phyloP scores from a whole-genome alignment of 1,284 basidiomycete genomes.

The Pseudozyma sp. region DNA sequence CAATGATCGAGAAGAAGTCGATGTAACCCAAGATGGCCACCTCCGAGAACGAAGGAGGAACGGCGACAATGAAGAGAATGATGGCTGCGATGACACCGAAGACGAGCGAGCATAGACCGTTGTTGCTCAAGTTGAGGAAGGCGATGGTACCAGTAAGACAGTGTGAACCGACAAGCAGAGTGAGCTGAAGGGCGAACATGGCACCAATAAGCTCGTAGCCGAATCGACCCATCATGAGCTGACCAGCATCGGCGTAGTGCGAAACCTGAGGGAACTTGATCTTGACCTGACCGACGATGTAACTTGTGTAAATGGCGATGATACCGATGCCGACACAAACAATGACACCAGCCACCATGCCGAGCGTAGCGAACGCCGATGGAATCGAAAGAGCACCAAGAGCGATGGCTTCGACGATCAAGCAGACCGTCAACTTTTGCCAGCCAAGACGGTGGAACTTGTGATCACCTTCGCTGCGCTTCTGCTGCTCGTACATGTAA shows the following conservation, averaged over 20 bases:
- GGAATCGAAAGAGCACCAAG: constrained; percentile 58
- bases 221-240: constrained; percentile 53
- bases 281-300: constrained; percentile 56
- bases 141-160: constrained; percentile 61
- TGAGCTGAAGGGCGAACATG: constrained; percentile 58
- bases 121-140: constrained; percentile 52
- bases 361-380: constrained; percentile 56
- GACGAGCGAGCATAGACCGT: constrained; percentile 54
- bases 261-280: constrained; percentile 54
- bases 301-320: constrained; percentile 58
- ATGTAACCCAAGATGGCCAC: constrained; percentile 63
- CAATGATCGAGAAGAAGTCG: constrained; percentile 60
- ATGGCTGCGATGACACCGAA: constrained; percentile 60
- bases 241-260: constrained; percentile 56
- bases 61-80: constrained; percentile 59
- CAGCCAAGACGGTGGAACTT: constrained; percentile 60
- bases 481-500: constrained; percentile 54
- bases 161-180: constrained; percentile 56
- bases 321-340: constrained; percentile 52
- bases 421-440: constrained; percentile 58
- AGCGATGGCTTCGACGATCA: constrained; percentile 64
- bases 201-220: constrained; percentile 52
- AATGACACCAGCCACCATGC: constrained; percentile 59
- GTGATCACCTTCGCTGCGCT: constrained; percentile 46
- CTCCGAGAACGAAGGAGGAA: constrained; percentile 60